Evolutionary conservation across 306 rosid species (phyloP), one percentile per base, ranked within the genome.

Genomic region (Castanopsis chinensis): DNA sequence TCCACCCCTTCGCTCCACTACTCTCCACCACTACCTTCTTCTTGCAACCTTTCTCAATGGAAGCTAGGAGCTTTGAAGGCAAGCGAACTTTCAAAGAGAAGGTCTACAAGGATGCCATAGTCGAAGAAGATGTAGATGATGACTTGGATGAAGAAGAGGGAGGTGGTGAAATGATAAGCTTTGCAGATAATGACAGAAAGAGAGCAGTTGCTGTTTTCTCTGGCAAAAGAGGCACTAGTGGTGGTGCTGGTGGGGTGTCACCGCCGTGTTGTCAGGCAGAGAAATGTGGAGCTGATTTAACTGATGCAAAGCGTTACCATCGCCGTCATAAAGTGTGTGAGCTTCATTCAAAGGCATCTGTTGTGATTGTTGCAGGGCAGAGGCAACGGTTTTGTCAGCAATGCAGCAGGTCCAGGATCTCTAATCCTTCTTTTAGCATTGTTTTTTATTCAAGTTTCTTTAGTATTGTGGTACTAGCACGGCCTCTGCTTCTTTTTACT

Each of bases 281-380:
- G 80, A 88, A 80, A 85, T 92, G 99, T 52, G 84, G 85, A 5
- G 88, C 86, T 70, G 92, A 91, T 81, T 79, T 91, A 65, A 81
- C 67, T 25, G 86, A 86, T 12, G 91, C 88, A 58, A 94, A 92
- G 81, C 65, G 87, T 76, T 94, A 91, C 63, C 91, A 92, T 72
- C 97, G 97, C 79, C 97, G 97, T 83, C 99, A 94, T 82, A 94
- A 90, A 90, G 97, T 94, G 56, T 94, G 98, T 76, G 98, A 94
- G 85, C 58, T 84, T 86, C 98, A 94, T 76, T 91, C 97, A 30
- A 94, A 94, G 84, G 97, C 93, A 0, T 58, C 97, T 0, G 59
- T 59, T 59, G 98, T 86, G 33, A 30, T 88, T 51, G 91, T 92
- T 64, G 86, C 93, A 1, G 99, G 97, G 15, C 59, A 79, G 30